These are phyloP conservation scores for Aspergillus haitiensis DNA, from an alignment of 495 filamentous ascomycete genomes.

Conservation along the genomic window DNA sequence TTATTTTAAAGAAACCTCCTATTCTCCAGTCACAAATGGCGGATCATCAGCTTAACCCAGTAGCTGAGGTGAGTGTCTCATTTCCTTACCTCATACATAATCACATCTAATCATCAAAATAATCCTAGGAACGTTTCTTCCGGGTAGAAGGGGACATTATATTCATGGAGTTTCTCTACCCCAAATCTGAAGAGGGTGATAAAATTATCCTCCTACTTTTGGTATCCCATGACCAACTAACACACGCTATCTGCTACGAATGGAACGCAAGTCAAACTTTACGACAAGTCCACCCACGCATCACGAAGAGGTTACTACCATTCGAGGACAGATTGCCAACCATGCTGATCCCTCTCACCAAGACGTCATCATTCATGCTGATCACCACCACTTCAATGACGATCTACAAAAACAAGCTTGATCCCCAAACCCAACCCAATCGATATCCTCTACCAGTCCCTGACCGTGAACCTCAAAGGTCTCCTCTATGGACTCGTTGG, in stretches of 20 bases:
- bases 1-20: slow-evolving; percentile 33
- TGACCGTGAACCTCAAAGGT: slow-evolving; percentile 29
- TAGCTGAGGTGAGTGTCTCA: slow-evolving; percentile 35
- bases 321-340: slow-evolving; percentile 61
- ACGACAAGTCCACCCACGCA: slow-evolving; percentile 39
- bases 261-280: slow-evolving; percentile 60
- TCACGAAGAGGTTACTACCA: slow-evolving; percentile 53
- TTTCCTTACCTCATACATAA: background rate
- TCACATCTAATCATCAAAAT: background rate
- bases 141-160: slow-evolving; percentile 71
- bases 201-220: slow-evolving; percentile 76
- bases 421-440: slow-evolving; percentile 29
- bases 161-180: slow-evolving; percentile 85
- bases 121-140: slow-evolving; percentile 53
- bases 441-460: slow-evolving; percentile 35
- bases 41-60: slow-evolving; percentile 35
- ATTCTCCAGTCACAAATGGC: slow-evolving; percentile 40
- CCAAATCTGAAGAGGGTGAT: slow-evolving; percentile 57
- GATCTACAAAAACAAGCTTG: slow-evolving; percentile 57
- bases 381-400: slow-evolving; percentile 59
- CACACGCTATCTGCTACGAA: slow-evolving; percentile 68
- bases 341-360: slow-evolving; percentile 67
- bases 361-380: slow-evolving; percentile 63
- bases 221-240: slow-evolving; percentile 57
- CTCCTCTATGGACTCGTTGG: slow-evolving; percentile 61